Conservation (phyloP, 768 basidiomycete genomes). For the Rhodotorula toruloides region DNA sequence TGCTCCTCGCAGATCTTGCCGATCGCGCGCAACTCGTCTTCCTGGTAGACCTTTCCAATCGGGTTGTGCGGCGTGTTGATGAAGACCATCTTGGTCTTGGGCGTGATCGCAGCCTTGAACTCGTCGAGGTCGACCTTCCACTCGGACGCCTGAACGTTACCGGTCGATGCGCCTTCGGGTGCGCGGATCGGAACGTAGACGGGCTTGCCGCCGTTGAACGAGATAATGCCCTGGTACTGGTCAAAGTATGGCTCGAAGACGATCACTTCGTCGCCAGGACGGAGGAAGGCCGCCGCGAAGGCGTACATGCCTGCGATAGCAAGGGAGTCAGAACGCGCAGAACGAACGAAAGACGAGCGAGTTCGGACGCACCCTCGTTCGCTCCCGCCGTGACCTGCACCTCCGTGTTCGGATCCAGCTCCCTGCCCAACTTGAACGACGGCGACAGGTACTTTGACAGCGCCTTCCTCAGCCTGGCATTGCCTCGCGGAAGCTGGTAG, state of each 20-base stretch:
- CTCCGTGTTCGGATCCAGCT: constrained; percentile 75
- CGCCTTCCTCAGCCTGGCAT: constrained; percentile 78
- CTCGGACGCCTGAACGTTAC: constrained; percentile 58
- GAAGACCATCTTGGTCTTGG: constrained; percentile 88
- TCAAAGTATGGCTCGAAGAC: constrained; percentile 69
- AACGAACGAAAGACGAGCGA: neutral
- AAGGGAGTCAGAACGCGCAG: neutral
- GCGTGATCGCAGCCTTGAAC: constrained; percentile 76
- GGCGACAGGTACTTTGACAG: constrained; percentile 73
- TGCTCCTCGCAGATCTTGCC: constrained; percentile 83
- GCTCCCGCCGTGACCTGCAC: constrained; percentile 94
- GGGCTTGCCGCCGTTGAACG: constrained; percentile 64
- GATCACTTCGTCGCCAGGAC: constrained; percentile 92
- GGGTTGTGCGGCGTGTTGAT: constrained; percentile 93
- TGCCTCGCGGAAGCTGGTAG: constrained; percentile 69
- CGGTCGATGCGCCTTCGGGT: constrained; percentile 53
- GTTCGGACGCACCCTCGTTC: constrained; percentile 69
- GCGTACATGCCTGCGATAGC: constrained; percentile 91
- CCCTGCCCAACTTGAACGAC: constrained; percentile 54
- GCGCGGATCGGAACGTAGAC: constrained; percentile 95
- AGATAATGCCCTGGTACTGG: constrained; percentile 42
- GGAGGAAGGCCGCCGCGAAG: constrained; percentile 74
- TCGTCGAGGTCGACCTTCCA: constrained; percentile 91
- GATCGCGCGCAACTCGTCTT: constrained; percentile 72
- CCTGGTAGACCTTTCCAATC: constrained; percentile 92